Percentiles rank a stretch among this genome's conserved stretches.
Conservation (phyloP, 1,284 basidiomycete genomes). For the Leucoagaricus sp. region DNA sequence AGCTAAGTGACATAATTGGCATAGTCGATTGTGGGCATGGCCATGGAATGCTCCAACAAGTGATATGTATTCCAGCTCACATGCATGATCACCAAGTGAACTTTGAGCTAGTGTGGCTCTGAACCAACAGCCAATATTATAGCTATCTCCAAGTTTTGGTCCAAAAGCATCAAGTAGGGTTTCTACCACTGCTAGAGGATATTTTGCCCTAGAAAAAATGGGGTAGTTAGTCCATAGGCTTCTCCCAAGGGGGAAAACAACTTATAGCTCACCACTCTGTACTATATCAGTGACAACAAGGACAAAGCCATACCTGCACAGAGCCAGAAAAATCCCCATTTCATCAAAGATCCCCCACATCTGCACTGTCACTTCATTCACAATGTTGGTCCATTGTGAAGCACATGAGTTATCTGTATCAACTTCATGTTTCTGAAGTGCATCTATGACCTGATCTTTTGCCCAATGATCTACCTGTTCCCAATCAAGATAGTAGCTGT, state of each 20-base stretch:
- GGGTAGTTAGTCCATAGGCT: background rate
- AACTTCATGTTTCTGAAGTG: background rate
- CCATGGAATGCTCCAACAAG: conserved; percentile 34
- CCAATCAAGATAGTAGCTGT: background rate
- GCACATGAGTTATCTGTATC: background rate
- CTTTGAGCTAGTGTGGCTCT: conserved; percentile 19
- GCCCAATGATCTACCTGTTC: background rate
- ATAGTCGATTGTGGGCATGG: conserved; percentile 31
- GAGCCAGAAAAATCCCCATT: conserved; percentile 28
- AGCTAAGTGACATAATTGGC: conserved; percentile 27
- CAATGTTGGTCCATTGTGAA: conserved; percentile 27
- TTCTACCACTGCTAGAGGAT: conserved; percentile 31
- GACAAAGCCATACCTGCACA: conserved; percentile 24
- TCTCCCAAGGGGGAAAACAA: background rate
- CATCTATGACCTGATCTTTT: background rate
- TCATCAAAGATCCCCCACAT: conserved; percentile 35
- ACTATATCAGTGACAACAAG: conserved; percentile 24
- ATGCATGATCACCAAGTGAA: conserved; percentile 13
- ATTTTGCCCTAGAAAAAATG: conserved; percentile 28
- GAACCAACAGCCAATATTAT: conserved; percentile 29
- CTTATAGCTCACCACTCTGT: conserved; percentile 27
- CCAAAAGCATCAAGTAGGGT: conserved; percentile 29
- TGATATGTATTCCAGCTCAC: conserved; percentile 8
- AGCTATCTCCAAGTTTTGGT: conserved; percentile 25
- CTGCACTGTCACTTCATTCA: conserved; percentile 18